Conservation (phyloP, 257 asterid species). For the Ehretia macrophylla region DNA sequence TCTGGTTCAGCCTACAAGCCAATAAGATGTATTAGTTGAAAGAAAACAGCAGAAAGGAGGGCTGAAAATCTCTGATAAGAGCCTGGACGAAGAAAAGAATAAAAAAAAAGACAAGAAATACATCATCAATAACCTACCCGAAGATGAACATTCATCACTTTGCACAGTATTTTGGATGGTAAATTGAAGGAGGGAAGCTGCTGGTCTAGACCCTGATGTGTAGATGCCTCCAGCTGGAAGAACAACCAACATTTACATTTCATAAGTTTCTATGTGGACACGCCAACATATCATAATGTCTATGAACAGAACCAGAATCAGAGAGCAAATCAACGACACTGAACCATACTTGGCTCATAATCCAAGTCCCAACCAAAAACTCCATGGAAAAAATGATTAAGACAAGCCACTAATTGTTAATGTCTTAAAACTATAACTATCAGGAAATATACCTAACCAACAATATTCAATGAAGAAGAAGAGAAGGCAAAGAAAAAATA, state of each 20-base stretch:
- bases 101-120: neutral
- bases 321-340: neutral
- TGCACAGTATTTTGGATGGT: slow-evolving; percentile 75
- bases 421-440: neutral
- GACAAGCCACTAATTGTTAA: neutral
- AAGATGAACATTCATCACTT: slow-evolving; percentile 67
- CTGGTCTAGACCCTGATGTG: slow-evolving; percentile 67
- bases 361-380: neutral
- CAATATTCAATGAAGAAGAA: neutral
- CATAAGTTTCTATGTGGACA: neutral
- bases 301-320: neutral
- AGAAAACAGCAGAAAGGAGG: neutral
- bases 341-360: too few species aligned
- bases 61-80: neutral
- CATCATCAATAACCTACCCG: slow-evolving; percentile 32
- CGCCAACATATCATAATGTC: neutral
- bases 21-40: slow-evolving; percentile 1
- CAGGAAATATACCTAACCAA: neutral
- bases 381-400: neutral
- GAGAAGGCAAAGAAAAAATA: slow-evolving; percentile 4
- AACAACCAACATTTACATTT: slow-evolving; percentile 12
- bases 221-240: slow-evolving; percentile 79
- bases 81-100: too few species aligned
- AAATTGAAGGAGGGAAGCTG: slow-evolving; percentile 69
- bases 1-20: slow-evolving; percentile 66